A percentile compares a stretch with the other conserved stretches of the same genome.
These are phyloP conservation scores for Blastobotrys petasosporus DNA, from an alignment of 1,139 yeast genomes.

Conservation along the genomic window DNA sequence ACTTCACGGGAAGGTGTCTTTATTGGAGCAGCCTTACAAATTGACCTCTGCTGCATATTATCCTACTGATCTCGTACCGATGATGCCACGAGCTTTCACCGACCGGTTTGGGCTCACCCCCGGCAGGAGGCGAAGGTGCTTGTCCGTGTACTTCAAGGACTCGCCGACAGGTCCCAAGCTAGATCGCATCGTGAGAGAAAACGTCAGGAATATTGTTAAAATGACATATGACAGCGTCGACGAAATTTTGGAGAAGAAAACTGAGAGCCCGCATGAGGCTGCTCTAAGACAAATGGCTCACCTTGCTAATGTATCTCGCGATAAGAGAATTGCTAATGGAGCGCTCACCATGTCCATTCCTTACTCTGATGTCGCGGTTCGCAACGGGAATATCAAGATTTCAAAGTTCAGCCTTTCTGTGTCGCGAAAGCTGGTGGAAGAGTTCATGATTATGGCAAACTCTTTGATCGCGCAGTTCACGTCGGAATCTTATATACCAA, in stretches of 20 bases:
- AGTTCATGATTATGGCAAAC: slow-evolving; percentile 77
- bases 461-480: slow-evolving; percentile 53
- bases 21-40: slow-evolving; percentile 43
- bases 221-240: slow-evolving; percentile 50
- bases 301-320: slow-evolving; percentile 34
- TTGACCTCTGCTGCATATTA: slow-evolving; percentile 68
- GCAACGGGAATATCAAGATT: slow-evolving; percentile 5
- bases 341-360: slow-evolving; percentile 15
- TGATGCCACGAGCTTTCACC: slow-evolving; percentile 63
- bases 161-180: slow-evolving; percentile 22
- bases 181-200: slow-evolving; percentile 31
- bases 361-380: slow-evolving; percentile 12
- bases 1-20: slow-evolving; percentile 25
- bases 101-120: slow-evolving; percentile 16
- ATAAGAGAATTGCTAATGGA: slow-evolving; percentile 18
- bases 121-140: slow-evolving; percentile 38
- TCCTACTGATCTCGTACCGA: slow-evolving; percentile 59
- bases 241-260: slow-evolving; percentile 27
- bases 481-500: slow-evolving; percentile 43
- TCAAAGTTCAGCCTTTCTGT: slow-evolving; percentile 17
- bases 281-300: slow-evolving; percentile 37
- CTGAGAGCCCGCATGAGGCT: slow-evolving; percentile 13
- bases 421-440: slow-evolving; percentile 51
- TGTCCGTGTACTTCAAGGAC: slow-evolving; percentile 42
- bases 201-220: slow-evolving; percentile 41